Evolutionary conservation across 2,329 filamentous ascomycete species (phyloP).

Genomic region (Fonsecaea nubica): DNA sequence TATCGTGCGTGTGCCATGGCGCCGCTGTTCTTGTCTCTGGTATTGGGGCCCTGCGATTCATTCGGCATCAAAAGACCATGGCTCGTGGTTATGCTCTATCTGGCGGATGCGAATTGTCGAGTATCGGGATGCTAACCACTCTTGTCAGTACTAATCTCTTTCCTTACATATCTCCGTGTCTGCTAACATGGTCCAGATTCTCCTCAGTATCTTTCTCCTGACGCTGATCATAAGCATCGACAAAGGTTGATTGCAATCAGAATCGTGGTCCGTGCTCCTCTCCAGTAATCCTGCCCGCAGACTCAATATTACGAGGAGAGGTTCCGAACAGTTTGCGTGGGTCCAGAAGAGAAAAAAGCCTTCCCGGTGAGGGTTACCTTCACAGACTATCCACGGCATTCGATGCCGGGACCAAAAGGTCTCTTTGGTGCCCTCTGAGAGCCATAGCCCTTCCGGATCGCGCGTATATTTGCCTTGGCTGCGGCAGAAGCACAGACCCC

Average conservation of each 20-base stretch:
- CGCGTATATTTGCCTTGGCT: not conserved
- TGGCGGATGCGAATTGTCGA: slow-evolving; percentile 38
- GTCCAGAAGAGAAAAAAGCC: not conserved
- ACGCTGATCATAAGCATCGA: slow-evolving; percentile 30
- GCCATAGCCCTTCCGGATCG: not conserved
- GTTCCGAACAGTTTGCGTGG: not conserved
- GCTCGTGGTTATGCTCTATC: slow-evolving; percentile 33
- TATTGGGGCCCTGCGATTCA: slow-evolving; percentile 61
- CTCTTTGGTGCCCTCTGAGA: not conserved
- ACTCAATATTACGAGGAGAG: not conserved
- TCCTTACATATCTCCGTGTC: not conserved
- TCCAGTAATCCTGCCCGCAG: not conserved
- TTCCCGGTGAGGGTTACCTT: not conserved
- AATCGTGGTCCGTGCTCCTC: not conserved
- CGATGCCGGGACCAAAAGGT: not conserved
- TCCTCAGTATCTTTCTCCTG: slow-evolving; percentile 33
- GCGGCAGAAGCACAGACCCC: slow-evolving; percentile 3
- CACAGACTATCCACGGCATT: not conserved
- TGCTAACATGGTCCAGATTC: slow-evolving; percentile 28
- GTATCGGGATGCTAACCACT: slow-evolving; percentile 28
- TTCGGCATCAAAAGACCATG: slow-evolving; percentile 63
- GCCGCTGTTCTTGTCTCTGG: slow-evolving; percentile 55
- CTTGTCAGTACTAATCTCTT: slow-evolving; percentile 26
- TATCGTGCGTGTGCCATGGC: slow-evolving; percentile 54
- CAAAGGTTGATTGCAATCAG: slow-evolving; percentile 14